A percentile compares a stretch with the other conserved stretches of the same genome.
Conservation (phyloP, 495 filamentous ascomycete species). For the Tuber indicum region DNA sequence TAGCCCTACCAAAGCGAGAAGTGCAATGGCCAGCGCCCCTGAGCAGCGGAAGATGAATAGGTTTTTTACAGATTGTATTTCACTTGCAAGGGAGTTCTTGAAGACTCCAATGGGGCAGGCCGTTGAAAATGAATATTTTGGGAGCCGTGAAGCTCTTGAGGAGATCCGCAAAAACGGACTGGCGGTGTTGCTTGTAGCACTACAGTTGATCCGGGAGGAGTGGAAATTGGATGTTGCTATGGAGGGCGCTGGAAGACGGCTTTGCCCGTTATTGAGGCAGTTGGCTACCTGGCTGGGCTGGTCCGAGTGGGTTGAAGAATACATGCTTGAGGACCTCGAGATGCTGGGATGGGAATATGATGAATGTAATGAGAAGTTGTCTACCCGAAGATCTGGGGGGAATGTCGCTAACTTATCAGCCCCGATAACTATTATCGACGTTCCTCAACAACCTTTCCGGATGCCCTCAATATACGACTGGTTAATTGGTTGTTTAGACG, state of each 20-base stretch:
- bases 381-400: not conserved
- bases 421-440: slow-evolving; percentile 47
- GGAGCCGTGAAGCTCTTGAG: slow-evolving; percentile 14
- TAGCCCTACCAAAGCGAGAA: slow-evolving; percentile 19
- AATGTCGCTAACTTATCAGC: slow-evolving; percentile 22
- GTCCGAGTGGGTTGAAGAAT: slow-evolving; percentile 64
- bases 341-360: slow-evolving; percentile 59
- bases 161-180: slow-evolving; percentile 35
- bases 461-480: slow-evolving; percentile 60
- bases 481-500: slow-evolving; percentile 61
- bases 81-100: slow-evolving; percentile 52
- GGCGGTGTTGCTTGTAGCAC: slow-evolving; percentile 62
- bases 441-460: slow-evolving; percentile 55
- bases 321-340: slow-evolving; percentile 61
- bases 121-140: slow-evolving; percentile 36
- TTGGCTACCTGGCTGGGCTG: slow-evolving; percentile 80
- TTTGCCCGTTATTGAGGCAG: slow-evolving; percentile 70
- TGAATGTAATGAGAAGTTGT: slow-evolving; percentile 42
- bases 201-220: slow-evolving; percentile 84
- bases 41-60: slow-evolving; percentile 32
- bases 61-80: slow-evolving; percentile 40
- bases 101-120: slow-evolving; percentile 49
- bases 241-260: slow-evolving; percentile 49
- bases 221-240: slow-evolving; percentile 69
- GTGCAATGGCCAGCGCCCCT: slow-evolving; percentile 14